phyloP scores from a whole-genome alignment of 2,329 filamentous ascomycete species.

The Coniochaeta sp. region DNA sequence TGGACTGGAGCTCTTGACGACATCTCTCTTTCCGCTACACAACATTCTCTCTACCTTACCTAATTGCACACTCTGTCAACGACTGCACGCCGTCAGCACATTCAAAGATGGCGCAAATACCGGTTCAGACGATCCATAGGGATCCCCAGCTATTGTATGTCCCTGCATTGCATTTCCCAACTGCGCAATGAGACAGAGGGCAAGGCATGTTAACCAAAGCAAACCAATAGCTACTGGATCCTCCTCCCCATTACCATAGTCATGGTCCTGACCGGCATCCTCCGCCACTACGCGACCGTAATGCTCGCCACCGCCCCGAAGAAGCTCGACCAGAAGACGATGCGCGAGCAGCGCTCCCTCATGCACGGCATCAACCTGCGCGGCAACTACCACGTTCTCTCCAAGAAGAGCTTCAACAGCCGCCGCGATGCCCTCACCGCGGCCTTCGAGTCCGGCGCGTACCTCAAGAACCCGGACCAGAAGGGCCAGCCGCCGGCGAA shows the following conservation, averaged over 20 bases:
- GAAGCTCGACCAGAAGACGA: conserved; percentile 64
- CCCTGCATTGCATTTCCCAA: conserved; percentile 15
- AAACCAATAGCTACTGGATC: conserved; percentile 88
- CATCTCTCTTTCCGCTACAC: conserved; percentile 5
- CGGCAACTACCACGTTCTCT: conserved; percentile 73
- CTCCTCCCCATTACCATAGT: conserved; percentile 94
- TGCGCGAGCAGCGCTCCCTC: conserved; percentile 82
- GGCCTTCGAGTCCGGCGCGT: conserved; percentile 78
- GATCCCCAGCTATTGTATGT: conserved; percentile 96
- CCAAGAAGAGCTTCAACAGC: conserved; percentile 66
- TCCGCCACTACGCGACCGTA: conserved; percentile 94
- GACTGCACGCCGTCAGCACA: conserved; percentile 2
- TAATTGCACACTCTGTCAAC: background rate
- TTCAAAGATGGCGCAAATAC: conserved; percentile 69
- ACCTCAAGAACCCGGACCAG: conserved; percentile 80
- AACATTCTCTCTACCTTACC: background rate
- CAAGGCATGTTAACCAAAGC: conserved; percentile 13
- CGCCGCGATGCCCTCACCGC: conserved; percentile 76
- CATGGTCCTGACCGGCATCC: conserved; percentile 93
- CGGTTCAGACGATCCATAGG: conserved; percentile 92
- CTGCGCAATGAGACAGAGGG: too few species aligned
- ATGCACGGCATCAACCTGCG: conserved; percentile 80
- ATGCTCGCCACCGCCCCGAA: conserved; percentile 83
- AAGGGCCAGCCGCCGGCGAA: conserved; percentile 85
- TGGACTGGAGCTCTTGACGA: conserved; percentile 7